A percentile compares a stretch with the other conserved stretches of the same genome.
Evolutionary conservation across 208 protist species (phyloP).

Genomic region (Acanthamoeba triangularis): DNA sequence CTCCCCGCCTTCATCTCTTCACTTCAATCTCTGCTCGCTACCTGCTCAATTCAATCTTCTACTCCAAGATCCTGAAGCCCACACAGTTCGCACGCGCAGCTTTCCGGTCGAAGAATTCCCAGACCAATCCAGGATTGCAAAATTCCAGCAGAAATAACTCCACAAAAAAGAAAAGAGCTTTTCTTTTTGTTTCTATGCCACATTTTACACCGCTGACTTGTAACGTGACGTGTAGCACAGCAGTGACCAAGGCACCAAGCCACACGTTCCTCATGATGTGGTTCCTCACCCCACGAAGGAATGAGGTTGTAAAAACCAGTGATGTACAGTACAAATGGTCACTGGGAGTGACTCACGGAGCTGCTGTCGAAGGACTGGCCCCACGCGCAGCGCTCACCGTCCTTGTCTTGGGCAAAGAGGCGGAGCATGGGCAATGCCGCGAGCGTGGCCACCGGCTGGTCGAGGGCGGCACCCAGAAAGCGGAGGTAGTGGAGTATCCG

Average conservation of each 20-base stretch:
- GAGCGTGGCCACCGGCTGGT: neutral
- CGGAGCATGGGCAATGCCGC: conserved; percentile 15
- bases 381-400: conserved; percentile 40
- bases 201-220: too few relatives aligned
- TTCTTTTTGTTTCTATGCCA: neutral
- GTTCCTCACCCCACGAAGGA: too few relatives aligned
- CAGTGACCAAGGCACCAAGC: too few relatives aligned
- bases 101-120: neutral
- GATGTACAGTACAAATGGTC: too few relatives aligned
- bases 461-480: neutral
- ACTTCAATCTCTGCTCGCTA: neutral
- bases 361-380: neutral
- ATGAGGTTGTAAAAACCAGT: too few relatives aligned
- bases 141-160: neutral
- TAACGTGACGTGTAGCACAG: too few relatives aligned
- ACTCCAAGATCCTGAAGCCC: too few relatives aligned
- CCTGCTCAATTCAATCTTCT: too few relatives aligned
- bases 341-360: neutral
- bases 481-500: conserved; percentile 46
- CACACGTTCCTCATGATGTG: too few relatives aligned
- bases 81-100: neutral
- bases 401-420: conserved; percentile 31
- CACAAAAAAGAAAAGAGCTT: neutral
- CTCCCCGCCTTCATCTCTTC: conserved; percentile 7
- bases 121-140: neutral